Evolutionary conservation across 2,329 filamentous ascomycete species (phyloP), one percentile per base, ranked within the genome.

Genomic region (Cladosporium sphaerospermum): DNA sequence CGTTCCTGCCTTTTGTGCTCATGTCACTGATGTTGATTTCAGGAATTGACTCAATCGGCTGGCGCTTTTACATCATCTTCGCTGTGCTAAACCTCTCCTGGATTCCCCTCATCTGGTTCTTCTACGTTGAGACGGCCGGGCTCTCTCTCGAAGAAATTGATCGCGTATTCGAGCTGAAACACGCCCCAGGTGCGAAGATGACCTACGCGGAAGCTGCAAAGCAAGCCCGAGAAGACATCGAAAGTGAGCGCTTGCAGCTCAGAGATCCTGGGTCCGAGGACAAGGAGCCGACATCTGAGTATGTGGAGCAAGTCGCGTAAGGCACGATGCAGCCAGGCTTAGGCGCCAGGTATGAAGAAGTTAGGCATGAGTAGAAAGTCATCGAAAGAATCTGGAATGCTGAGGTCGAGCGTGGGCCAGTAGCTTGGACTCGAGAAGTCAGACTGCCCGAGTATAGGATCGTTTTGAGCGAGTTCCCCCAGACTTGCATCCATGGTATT

Each of bases 61-160:
- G 57, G 54, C 48, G 54, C 31, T 61, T 58, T 18, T 63, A 63
- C 37, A 67, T 74, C 37, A 65, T 74, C 64, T 80, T 79, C 61
- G 74, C 73, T 2, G 68, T 73, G 10, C 70, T 80, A 44, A 79
- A 79, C 69, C 74, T 68, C 3, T 57, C 67, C 32, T 79, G 78
- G 68, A 71, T 79, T 40, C 77, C 78, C 14, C 72, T 79, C 65
- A 39, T 89, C 23, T 57, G 46, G 52, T 54, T 52, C 46, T 56
- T 56, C 43, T 56, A 56, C 36, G 51, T 56, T 9, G 52, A 56
- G 45, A 55, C 53, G 0, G 41, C 50, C 2, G 50, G 53, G 9
- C 33, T 55, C 1, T 57, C 56, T 3, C 41, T 57, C 10, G 55
- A 57, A 31, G 55, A 57, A 40, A 55, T 57, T 33, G 55, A 57